Conservation (phyloP, 306 rosid species). For the Cicer judaicum region DNA sequence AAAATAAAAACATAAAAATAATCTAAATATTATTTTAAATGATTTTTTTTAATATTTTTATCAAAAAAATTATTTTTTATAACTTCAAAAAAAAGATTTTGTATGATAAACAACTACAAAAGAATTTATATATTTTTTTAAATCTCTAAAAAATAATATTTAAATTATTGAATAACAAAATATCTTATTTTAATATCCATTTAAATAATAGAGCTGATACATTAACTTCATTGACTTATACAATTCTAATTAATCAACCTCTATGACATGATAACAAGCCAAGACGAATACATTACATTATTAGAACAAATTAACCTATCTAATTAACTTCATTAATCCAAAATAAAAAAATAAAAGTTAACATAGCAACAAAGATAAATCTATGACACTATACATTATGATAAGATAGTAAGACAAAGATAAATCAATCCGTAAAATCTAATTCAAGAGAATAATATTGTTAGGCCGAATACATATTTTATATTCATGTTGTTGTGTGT, state of each 20-base stretch:
- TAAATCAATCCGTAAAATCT: background rate
- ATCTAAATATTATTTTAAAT: too few species aligned
- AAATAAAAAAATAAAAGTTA: conserved; percentile 12
- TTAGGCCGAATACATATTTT: too few species aligned
- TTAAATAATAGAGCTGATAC: background rate
- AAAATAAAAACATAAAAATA: too few species aligned
- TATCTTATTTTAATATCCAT: background rate
- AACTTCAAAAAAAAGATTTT: too few species aligned
- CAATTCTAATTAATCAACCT: background rate
- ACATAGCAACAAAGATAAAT: conserved; percentile 39
- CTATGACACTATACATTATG: conserved; percentile 11
- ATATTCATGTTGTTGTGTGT: too few species aligned
- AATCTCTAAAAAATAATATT: too few species aligned
- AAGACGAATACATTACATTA: conserved; percentile 38
- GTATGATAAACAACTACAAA: too few species aligned
- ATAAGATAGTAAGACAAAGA: conserved; percentile 24
- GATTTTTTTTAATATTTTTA: too few species aligned
- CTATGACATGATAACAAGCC: conserved; percentile 20
- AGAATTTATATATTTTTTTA: too few species aligned
- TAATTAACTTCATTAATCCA: conserved; percentile 14
- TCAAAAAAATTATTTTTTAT: too few species aligned
- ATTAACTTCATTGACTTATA: conserved; percentile 6
- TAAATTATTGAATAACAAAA: too few species aligned
- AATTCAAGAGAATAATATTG: too few species aligned
- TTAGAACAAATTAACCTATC: background rate